These are phyloP conservation scores for Candida glaebosa DNA, from an alignment of 805 yeast genomes.

Conservation along the genomic window DNA sequence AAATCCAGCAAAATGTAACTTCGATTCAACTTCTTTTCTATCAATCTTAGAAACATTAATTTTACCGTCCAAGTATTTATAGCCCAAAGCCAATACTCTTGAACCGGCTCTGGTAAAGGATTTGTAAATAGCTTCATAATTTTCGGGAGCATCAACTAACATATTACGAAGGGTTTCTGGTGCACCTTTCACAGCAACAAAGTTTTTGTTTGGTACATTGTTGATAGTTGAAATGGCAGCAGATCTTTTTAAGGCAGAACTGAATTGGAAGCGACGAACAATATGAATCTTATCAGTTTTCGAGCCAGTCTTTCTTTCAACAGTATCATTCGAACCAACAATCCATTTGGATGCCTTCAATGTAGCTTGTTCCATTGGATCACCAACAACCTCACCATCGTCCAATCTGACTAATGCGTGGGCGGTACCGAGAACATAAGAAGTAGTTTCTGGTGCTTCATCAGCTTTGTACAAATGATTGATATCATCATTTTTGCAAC, in stretches of 20 bases:
- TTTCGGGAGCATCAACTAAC: constrained; percentile 65
- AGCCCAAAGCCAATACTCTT: constrained; percentile 93
- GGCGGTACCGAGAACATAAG: constrained; percentile 83
- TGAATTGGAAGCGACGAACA: constrained; percentile 92
- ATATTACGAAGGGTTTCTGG: constrained; percentile 90
- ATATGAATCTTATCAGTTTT: constrained; percentile 57
- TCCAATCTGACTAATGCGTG: constrained; percentile 93
- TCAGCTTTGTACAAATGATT: constrained; percentile 51
- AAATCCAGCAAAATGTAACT: constrained; percentile 82
- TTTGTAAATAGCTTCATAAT: constrained; percentile 82
- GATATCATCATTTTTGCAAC: constrained; percentile 53
- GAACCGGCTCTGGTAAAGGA: constrained; percentile 93
- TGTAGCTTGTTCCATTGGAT: constrained; percentile 98
- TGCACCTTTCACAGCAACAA: constrained; percentile 95
- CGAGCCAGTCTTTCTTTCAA: constrained; percentile 38
- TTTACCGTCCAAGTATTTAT: constrained; percentile 60
- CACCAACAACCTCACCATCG: constrained; percentile 97
- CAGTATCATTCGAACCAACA: constrained; percentile 72
- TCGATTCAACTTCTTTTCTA: constrained; percentile 75
- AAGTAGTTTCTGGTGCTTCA: constrained; percentile 68
- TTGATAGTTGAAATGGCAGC: constrained; percentile 70
- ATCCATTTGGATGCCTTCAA: constrained; percentile 83
- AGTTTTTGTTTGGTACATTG: constrained; percentile 44
- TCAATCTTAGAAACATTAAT: constrained; percentile 51
- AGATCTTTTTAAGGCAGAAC: constrained; percentile 93